A percentile compares a stretch with the other conserved stretches of the same genome.
These are phyloP conservation scores for Quillaja saponaria DNA, from an alignment of 306 rosid genomes.

Conservation along the genomic window DNA sequence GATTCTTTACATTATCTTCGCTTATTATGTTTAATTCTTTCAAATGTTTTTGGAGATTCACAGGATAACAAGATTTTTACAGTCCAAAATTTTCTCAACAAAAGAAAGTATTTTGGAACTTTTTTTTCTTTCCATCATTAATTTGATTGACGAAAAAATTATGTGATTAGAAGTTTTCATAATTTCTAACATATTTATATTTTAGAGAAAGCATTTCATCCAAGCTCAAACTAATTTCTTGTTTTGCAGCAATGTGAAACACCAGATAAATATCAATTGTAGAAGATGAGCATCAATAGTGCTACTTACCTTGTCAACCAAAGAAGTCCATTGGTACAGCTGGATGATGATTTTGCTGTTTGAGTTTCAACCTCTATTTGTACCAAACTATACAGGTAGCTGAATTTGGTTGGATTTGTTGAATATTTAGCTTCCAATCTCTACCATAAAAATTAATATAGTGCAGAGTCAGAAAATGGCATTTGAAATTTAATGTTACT, in stretches of 20 bases:
- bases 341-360: conserved; percentile 82
- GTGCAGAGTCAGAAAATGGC: conserved; percentile 27
- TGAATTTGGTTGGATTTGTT: conserved; percentile 59
- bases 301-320: conserved; percentile 89
- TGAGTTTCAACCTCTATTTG: conserved; percentile 72
- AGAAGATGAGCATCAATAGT: background rate
- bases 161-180: conserved; percentile 1
- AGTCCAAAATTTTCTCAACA: conserved; percentile 1
- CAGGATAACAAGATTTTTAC: background rate
- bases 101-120: background rate
- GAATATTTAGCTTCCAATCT: conserved; percentile 81
- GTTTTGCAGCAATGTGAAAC: conserved; percentile 4
- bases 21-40: conserved; percentile 16
- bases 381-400: conserved; percentile 74
- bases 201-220: background rate
- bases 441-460: conserved; percentile 45
- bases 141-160: background rate
- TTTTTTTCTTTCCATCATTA: background rate
- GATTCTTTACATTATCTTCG: background rate
- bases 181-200: background rate
- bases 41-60: conserved; percentile 6
- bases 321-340: conserved; percentile 97
- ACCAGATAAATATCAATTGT: conserved; percentile 14
- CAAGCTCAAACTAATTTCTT: no score
- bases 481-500: conserved; percentile 19